Conservation (phyloP, 495 filamentous ascomycete species). For the Trypethelium eluteriae region DNA sequence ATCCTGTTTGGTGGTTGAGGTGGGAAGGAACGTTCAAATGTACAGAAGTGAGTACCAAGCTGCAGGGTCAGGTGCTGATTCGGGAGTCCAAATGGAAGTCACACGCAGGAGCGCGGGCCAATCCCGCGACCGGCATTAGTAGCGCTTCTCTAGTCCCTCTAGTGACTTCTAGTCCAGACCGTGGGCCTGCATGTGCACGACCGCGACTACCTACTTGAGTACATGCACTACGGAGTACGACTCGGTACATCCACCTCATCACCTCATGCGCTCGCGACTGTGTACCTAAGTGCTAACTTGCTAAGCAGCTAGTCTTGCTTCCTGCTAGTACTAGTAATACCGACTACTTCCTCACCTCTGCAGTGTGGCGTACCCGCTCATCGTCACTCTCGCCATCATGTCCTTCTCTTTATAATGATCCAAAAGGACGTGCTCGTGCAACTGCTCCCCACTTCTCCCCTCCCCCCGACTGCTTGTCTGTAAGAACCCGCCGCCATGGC, state of each 20-base stretch:
- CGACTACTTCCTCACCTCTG: too few species aligned
- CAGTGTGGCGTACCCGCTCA: neutral
- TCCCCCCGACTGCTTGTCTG: neutral
- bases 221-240: too few species aligned
- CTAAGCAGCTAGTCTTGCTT: too few species aligned
- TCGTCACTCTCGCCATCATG: neutral
- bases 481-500: neutral
- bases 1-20: too few species aligned
- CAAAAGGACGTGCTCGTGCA: neutral
- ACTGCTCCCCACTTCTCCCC: neutral
- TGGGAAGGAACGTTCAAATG: too few species aligned
- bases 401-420: conserved; percentile 3
- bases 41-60: neutral
- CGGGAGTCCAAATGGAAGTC: neutral
- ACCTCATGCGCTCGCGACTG: neutral
- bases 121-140: neutral
- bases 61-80: conserved; percentile 9
- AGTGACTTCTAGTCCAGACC: neutral
- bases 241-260: too few species aligned
- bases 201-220: neutral
- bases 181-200: neutral
- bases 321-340: too few species aligned
- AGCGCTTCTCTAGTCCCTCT: too few species aligned
- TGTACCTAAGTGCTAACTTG: neutral
- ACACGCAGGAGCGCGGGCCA: conserved; percentile 1